Evolutionary conservation across 208 protist species (phyloP).

Genomic region (Trypanosoma avium): DNA sequence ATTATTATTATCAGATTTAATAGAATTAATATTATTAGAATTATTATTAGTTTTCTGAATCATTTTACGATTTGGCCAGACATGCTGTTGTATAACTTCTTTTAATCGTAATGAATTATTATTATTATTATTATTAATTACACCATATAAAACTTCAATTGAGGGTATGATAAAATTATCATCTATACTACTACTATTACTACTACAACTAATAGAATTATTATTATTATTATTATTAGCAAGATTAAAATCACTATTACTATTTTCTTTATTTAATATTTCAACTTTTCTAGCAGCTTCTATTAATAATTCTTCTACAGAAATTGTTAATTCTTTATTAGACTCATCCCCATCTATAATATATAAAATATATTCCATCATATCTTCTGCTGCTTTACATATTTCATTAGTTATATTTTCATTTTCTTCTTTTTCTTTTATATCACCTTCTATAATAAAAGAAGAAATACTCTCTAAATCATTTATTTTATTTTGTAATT

Average conservation of each 20-base stretch:
- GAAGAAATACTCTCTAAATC: not conserved
- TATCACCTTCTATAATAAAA: constrained; percentile 1
- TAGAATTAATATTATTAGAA: not conserved
- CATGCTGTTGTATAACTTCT: constrained; percentile 60
- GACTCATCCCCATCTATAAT: constrained; percentile 11
- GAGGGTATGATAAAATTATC: constrained; percentile 1
- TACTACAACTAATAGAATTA: not conserved
- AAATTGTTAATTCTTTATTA: not conserved
- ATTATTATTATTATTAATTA: constrained; percentile 18
- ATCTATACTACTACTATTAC: not conserved
- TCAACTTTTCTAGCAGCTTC: not conserved
- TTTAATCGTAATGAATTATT: constrained; percentile 31
- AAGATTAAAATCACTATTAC: constrained; percentile 13
- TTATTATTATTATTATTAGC: not conserved
- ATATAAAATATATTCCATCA: constrained; percentile 9
- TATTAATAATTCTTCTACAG: too few species aligned
- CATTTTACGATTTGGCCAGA: constrained; percentile 42
- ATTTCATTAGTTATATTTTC: constrained; percentile 7
- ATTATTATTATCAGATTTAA: not conserved
- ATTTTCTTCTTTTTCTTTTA: not conserved
- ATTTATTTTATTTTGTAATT: not conserved
- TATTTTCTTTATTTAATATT: not conserved
- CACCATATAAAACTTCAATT: constrained; percentile 44
- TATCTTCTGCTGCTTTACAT: constrained; percentile 9
- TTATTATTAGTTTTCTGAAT: not conserved